Base-by-base conservation (phyloP, 1,284 basidiomycete species). In the Ustilago lituana region DNA sequence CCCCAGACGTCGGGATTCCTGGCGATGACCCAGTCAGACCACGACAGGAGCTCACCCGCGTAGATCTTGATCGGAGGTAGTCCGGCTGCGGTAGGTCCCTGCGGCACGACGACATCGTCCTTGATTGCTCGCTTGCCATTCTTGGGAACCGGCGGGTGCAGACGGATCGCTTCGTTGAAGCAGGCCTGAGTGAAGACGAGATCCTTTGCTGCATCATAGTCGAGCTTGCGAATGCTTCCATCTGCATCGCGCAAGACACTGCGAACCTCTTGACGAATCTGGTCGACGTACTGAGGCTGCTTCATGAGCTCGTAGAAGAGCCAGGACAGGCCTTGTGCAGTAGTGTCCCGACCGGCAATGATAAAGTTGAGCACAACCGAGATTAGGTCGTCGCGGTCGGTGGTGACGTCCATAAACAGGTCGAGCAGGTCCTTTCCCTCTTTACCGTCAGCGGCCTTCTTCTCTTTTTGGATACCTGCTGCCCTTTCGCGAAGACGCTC, bases 11-110 rank as follows among this genome's bases (percentile, higher is more conserved):
- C 73, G 0, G 72, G 68, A 36, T 70, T 62, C 10, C 77, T 55
- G 5, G 59, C 66, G 51, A 79, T 77, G 19, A 69, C 74, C 76
- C 76, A 79, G 51, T 79, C 77, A 27, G 66, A 74, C 75, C 75
- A 79, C 31, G 54, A 59, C 10, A 76, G 26, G 41, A 44, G 12
- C 48, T 78, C 75, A 17, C 67, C 67, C 8, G 58, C 63, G 15
- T 74, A 66, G 17, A 78, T 46, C 36, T 60, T 61, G 48, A 78
- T 46, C 26, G 75, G 62, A n/a, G 75, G 76, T 22, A 79, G 57
- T 12, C 67, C 66, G 19, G 55, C 43, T 1, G 68, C 65, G 15
- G 54, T 73, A 7, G 63, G 68, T 3, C 67, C 71, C 23, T 73
- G 64, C 5, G 74, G 77, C 6, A 58, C 40, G 37, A 79, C 48